Percentiles rank a stretch among this genome's conserved stretches.
phyloP scores from a whole-genome alignment of 257 asterid species.

The Jacaranda copaia region DNA sequence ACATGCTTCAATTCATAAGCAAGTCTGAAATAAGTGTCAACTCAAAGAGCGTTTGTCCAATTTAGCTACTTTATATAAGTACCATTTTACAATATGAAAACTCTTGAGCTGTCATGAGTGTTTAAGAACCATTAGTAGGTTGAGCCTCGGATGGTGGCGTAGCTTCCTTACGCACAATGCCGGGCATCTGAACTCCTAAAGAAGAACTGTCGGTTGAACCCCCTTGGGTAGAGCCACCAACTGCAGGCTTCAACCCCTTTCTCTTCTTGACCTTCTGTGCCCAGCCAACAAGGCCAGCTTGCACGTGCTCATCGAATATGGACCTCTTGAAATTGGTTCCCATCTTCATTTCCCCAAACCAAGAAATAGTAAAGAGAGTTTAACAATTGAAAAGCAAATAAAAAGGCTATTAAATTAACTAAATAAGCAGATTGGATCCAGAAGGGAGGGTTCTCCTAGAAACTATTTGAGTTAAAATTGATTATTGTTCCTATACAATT shows the following conservation, averaged over 20 bases:
- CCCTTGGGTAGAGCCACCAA: constrained; percentile 53
- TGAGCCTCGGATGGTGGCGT: constrained; percentile 33
- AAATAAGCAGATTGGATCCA: too few relatives aligned
- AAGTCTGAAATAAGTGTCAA: not conserved
- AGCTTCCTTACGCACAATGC: constrained; percentile 46
- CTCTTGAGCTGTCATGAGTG: not conserved
- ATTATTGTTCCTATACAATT: too few relatives aligned
- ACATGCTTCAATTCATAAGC: not conserved
- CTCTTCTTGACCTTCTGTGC: constrained; percentile 73
- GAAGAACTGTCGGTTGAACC: constrained; percentile 50
- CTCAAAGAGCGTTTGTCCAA: not conserved
- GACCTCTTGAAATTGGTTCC: constrained; percentile 95
- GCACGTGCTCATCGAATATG: constrained; percentile 88
- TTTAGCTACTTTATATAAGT: not conserved
- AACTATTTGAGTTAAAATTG: too few relatives aligned
- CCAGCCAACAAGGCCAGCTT: constrained; percentile 90
- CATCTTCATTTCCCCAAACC: constrained; percentile 60
- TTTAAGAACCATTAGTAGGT: constrained; percentile 35
- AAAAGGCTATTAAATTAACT: too few relatives aligned
- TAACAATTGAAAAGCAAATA: not conserved
- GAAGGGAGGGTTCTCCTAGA: too few relatives aligned
- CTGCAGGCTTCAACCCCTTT: constrained; percentile 58
- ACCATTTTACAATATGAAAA: constrained; percentile 12
- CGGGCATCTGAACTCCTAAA: constrained; percentile 55
- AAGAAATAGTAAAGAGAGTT: not conserved